Percentiles rank a stretch among this genome's conserved stretches.
Conservation (phyloP, 2,329 filamentous ascomycete genomes). For the Ceratocystis diversiconidia region DNA sequence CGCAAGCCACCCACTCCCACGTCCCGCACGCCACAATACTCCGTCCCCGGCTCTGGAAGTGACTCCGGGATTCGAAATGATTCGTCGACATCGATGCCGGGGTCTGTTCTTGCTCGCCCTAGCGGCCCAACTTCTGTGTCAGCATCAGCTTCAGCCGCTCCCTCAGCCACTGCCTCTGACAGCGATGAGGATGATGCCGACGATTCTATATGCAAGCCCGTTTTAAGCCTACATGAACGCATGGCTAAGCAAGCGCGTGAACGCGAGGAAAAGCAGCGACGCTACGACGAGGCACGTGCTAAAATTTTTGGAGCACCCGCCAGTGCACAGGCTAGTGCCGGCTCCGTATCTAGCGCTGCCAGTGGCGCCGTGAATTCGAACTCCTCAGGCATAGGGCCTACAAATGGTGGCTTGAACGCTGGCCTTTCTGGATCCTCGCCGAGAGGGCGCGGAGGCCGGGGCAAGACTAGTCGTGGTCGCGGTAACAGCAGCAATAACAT, state of each 20-base stretch:
- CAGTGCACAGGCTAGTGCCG: slow-evolving; percentile 20
- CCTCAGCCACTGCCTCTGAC: slow-evolving; percentile 23
- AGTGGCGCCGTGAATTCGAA: background rate
- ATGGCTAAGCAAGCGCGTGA: slow-evolving; percentile 64
- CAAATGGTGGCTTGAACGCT: background rate
- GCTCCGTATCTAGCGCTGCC: slow-evolving; percentile 6
- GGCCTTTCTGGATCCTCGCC: background rate
- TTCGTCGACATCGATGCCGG: no score
- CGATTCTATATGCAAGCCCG: slow-evolving; percentile 30
- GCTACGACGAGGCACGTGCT: slow-evolving; percentile 78
- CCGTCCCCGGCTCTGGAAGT: slow-evolving; percentile 44
- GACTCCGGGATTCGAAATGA: slow-evolving; percentile 44
- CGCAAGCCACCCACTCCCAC: slow-evolving; percentile 57
- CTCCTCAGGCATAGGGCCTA: background rate
- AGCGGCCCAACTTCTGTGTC: background rate
- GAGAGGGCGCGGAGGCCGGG: slow-evolving; percentile 26
- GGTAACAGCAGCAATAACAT: slow-evolving; percentile 18
- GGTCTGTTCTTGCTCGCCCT: background rate
- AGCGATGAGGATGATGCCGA: slow-evolving; percentile 48
- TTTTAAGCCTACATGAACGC: slow-evolving; percentile 56
- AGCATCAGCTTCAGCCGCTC: background rate
- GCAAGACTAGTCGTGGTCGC: slow-evolving; percentile 32
- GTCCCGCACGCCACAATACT: background rate
- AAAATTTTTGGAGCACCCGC: slow-evolving; percentile 61
- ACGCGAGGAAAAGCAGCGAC: slow-evolving; percentile 75